Base-by-base conservation (phyloP, 1,284 basidiomycete species). In the Cutaneotrichosporon cyanovorans region DNA sequence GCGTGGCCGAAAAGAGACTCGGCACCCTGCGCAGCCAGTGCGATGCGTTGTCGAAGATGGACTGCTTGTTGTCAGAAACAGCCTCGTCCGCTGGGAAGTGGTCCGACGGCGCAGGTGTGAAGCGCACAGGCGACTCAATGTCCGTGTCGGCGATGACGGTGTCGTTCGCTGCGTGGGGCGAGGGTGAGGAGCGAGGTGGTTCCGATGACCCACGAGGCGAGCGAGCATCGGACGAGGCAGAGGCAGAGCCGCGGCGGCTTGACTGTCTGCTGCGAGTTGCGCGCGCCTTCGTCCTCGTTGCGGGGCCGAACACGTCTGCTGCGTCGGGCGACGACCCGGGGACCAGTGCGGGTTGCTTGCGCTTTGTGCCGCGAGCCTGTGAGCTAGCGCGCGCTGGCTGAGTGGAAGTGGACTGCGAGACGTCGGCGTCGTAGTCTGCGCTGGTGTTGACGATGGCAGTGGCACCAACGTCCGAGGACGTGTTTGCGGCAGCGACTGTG, bases 261-360 rank as follows among this genome's bases (percentile, higher is more conserved):
- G 25, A 2, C 35, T 34, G 15, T 39, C 30, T 1, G 40, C 8
- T 1, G 45, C 21, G 15, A 5, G 10, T 23, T 8, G 16, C 32
- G 32, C 3, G 16, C n/a, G 15, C 1, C n/a, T 25, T 44, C 37
- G 23, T 37, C 18, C 19, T 23, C 35, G 28, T 37, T 12, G 46
- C 56, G 5, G 61, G 60, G 5, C 63, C 63, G 41, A 65, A 65
- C 11, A 65, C 63, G 37, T 65, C 63, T 10, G 48, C 25, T 7
- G 47, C 25, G 5, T 37, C 42, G 8, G 21, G 20, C 2, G 52
- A 39, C 2, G 48, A 40, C 6, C 5, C n/a, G 1, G 41, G n/a
- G 21, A 54, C 21, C 10, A 51, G 25, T 34, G 42, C 45, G 22
- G 19, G n/a, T 10, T 15, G 21, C 20, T 40, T 37, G n/a, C 44